Evolutionary conservation across 2,329 filamentous ascomycete species (phyloP), one percentile per base, ranked within the genome.

Genomic region (Neofusicoccum sp.): DNA sequence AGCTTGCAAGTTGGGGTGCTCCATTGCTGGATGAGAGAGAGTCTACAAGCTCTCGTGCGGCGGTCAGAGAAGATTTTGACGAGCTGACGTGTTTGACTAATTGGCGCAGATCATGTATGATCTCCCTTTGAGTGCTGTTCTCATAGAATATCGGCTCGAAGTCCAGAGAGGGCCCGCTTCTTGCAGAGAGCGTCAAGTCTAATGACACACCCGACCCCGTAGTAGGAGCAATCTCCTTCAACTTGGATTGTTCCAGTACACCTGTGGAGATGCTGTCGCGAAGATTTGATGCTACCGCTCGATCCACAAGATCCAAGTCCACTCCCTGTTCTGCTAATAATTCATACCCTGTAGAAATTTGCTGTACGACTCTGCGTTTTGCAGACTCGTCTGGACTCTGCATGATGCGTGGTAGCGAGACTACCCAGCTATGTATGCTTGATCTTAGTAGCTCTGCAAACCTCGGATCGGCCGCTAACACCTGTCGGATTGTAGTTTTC

Each of bases 361-460:
- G 91, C 33, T 84, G 84, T 31, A 98, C 84, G 1, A 89, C 87
- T 62, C 85, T 84, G 65, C 87, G 83, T 73, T 96, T 96, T 33
- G 84, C 81, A n/a, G 83, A 82, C 68, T 97, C 92, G 69, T 98
- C 93, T 67, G 88, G 89, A 7, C 88, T 86, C 73, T 94, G 92
- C 87, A 97, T 93, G 12, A 92, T 77, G 14, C 93, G 85, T 4
- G 94, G 89, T 16, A 99, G 83, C 44, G 91, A 89, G 2, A 87
- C 86, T 29, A 93, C 84, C 93, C 93, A 97, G 59, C 87, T 88
- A 73, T 94, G 90, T 0, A 96, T 82, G 0, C 86, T 89, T 33
- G 83, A 84, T 68, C 91, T 91, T 31, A 94, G 79, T 2, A 85
- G 79, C 28, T 90, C 87, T 3, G 83, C 78, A 1, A 93, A 81